Conservation (phyloP, 495 filamentous ascomycete genomes). For the Penicillium angulare region DNA sequence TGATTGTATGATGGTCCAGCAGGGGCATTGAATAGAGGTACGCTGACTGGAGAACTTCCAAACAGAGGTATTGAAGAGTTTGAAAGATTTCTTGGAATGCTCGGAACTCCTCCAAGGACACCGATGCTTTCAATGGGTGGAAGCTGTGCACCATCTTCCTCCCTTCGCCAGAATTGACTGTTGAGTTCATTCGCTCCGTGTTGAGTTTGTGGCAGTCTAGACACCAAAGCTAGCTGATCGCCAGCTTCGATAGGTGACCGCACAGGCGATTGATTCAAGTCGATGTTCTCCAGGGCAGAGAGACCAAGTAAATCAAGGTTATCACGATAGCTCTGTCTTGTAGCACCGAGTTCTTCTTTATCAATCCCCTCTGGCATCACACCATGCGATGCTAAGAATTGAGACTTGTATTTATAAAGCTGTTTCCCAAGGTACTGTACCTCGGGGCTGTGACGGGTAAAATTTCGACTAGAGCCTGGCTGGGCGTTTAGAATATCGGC, state of each 20-base stretch:
- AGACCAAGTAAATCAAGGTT: slow-evolving; percentile 41
- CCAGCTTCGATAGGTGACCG: slow-evolving; percentile 15
- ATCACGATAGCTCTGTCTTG: slow-evolving; percentile 43
- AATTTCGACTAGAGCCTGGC: slow-evolving; percentile 26
- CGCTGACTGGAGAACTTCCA: slow-evolving; percentile 36
- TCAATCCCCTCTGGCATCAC: slow-evolving; percentile 40
- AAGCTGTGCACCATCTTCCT: slow-evolving; percentile 14
- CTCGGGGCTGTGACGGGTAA: slow-evolving; percentile 45
- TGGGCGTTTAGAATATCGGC: slow-evolving; percentile 46
- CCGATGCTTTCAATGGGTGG: slow-evolving; percentile 17
- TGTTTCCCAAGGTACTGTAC: slow-evolving; percentile 40
- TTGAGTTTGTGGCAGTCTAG: slow-evolving; percentile 11
- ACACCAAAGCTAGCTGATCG: slow-evolving; percentile 24
- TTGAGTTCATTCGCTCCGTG: slow-evolving; percentile 3
- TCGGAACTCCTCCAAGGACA: slow-evolving; percentile 23
- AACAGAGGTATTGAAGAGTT: slow-evolving; percentile 26
- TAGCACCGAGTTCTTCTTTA: slow-evolving; percentile 33
- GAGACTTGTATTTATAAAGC: slow-evolving; percentile 42
- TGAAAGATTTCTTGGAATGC: slow-evolving; percentile 18
- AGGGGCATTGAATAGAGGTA: slow-evolving; percentile 31
- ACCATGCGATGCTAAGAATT: slow-evolving; percentile 41
- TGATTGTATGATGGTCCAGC: slow-evolving; percentile 15
- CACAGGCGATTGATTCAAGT: slow-evolving; percentile 19
- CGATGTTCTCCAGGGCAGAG: slow-evolving; percentile 36
- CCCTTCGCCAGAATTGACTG: slow-evolving; percentile 7